These are phyloP conservation scores for Boletellus sp. DNA, from an alignment of 1,284 basidiomycete genomes.

Conservation along the genomic window DNA sequence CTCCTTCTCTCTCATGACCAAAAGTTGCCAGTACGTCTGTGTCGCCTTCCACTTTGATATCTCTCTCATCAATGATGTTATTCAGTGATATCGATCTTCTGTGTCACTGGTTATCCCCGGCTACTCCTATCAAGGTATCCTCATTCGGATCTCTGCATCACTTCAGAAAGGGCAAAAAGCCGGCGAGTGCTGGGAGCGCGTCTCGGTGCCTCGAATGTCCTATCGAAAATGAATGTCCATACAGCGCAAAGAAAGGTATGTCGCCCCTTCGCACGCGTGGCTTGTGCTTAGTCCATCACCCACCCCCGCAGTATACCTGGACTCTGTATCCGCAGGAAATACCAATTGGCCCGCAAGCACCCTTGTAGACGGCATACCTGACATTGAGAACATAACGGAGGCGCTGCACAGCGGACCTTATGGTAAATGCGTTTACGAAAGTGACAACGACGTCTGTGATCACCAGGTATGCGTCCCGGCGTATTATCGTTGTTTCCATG, in stretches of 20 bases:
- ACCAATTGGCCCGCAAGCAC: conserved; percentile 62
- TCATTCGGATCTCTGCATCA: conserved; percentile 83
- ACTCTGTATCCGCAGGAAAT: conserved; percentile 55
- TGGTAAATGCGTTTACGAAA: conserved; percentile 80
- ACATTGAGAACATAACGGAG: conserved; percentile 72
- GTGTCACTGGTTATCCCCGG: conserved; percentile 70
- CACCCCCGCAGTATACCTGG: conserved; percentile 63
- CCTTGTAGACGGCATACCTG: conserved; percentile 72
- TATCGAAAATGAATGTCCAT: conserved; percentile 68
- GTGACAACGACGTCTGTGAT: conserved; percentile 77
- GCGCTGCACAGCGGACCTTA: conserved; percentile 68
- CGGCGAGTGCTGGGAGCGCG: conserved; percentile 59
- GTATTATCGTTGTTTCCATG: background rate
- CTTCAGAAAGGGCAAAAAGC: conserved; percentile 73
- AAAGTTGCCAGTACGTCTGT: conserved; percentile 74
- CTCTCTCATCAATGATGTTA: conserved; percentile 2
- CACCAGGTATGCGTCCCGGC: conserved; percentile 46
- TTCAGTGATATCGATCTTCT: conserved; percentile 79
- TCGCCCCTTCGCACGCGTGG: conserved; percentile 2
- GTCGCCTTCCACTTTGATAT: background rate
- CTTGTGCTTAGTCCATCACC: conserved; percentile 4
- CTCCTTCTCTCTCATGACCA: conserved; percentile 82
- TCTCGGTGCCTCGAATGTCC: conserved; percentile 74
- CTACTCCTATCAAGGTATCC: conserved; percentile 63
- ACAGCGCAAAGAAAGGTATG: conserved; percentile 81